phyloP scores from a whole-genome alignment of 2,329 filamentous ascomycete genomes.

The Colletotrichum lini region DNA sequence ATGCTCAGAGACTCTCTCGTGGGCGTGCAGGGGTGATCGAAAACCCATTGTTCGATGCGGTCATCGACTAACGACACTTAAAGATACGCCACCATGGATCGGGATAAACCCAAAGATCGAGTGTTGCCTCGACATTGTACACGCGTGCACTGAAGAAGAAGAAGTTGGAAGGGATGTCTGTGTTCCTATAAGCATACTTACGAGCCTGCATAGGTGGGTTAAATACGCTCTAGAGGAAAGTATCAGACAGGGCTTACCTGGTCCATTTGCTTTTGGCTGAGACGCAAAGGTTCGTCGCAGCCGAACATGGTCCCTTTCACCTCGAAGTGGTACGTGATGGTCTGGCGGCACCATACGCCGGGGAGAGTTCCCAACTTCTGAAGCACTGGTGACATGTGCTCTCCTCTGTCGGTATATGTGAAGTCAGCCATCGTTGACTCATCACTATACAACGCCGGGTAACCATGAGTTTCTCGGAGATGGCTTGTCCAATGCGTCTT shows the following conservation, averaged over 20 bases:
- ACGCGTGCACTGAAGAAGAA: background rate
- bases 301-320: constrained; percentile 4
- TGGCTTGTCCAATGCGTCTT: constrained; percentile 12
- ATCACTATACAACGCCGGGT: background rate
- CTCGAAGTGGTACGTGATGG: constrained; percentile 9
- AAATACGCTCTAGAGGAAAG: no score
- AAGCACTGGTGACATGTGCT: background rate
- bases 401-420: background rate
- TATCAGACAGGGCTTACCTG: background rate
- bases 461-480: background rate
- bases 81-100: background rate
- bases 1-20: background rate
- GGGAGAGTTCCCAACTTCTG: background rate
- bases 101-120: background rate
- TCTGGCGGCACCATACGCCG: background rate
- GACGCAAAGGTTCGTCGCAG: background rate
- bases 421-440: constrained; percentile 1
- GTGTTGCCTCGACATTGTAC: background rate
- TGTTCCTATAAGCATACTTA: background rate
- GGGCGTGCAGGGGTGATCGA: background rate
- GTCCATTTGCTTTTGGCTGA: background rate
- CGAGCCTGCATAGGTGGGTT: background rate
- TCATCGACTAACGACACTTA: background rate
- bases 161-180: background rate
- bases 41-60: background rate